phyloP scores from a whole-genome alignment of 768 basidiomycete genomes.

The Leccinum fibrillosum region DNA sequence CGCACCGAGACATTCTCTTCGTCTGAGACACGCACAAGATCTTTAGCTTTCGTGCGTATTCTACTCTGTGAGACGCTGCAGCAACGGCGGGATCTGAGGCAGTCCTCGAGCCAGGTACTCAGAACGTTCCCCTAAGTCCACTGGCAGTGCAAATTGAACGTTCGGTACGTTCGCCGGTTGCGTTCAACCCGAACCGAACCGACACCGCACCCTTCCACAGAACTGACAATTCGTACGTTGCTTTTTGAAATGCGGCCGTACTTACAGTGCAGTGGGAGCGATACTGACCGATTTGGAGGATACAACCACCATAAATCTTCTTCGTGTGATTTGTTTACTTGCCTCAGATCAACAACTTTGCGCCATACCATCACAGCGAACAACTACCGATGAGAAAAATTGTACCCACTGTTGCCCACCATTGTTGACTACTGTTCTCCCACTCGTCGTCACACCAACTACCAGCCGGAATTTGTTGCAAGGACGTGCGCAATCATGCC shows the following conservation, averaged over 20 bases:
- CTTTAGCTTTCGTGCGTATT: not conserved
- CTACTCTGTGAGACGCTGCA: not conserved
- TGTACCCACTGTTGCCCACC: no score
- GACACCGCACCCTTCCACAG: no score
- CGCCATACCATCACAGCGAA: not conserved
- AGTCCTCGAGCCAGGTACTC: not conserved
- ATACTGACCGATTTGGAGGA: not conserved
- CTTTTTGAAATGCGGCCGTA: not conserved
- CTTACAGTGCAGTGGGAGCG: not conserved
- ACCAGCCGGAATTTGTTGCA: not conserved
- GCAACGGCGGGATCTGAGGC: not conserved
- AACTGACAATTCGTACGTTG: not conserved
- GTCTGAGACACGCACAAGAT: slow-evolving; percentile 5
- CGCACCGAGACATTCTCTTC: not conserved
- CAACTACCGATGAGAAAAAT: no score
- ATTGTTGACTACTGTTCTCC: no score
- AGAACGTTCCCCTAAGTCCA: not conserved
- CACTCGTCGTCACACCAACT: no score
- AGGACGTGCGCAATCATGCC: not conserved
- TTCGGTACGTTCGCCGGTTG: not conserved
- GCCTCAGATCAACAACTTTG: not conserved
- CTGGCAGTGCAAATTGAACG: not conserved
- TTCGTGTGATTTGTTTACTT: not conserved
- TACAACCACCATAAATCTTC: no score
- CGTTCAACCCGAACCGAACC: not conserved